phyloP scores from a whole-genome alignment of 2,329 filamentous ascomycete genomes.

The Drechslerella coelobrocha region DNA sequence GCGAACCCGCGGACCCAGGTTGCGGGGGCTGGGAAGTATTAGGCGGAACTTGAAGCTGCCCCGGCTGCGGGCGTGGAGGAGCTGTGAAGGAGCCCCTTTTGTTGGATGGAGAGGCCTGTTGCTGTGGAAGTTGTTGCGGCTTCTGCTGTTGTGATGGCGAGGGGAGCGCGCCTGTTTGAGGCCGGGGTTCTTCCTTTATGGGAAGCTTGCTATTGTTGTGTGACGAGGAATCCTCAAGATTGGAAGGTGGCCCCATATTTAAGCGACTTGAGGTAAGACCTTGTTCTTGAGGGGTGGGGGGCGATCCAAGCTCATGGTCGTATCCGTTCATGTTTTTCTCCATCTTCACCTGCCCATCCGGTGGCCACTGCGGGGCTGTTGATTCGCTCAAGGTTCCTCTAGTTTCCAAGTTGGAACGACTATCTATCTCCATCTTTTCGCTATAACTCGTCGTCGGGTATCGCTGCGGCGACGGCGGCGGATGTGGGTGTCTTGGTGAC shows the following conservation, averaged over 20 bases:
- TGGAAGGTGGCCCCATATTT: constrained; percentile 49
- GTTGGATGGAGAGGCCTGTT: constrained; percentile 30
- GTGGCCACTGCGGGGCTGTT: constrained; percentile 42
- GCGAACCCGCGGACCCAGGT: constrained; percentile 44
- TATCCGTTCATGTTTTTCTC: constrained; percentile 48
- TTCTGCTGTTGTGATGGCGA: constrained; percentile 22
- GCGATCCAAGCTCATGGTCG: constrained; percentile 28
- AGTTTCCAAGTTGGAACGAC: constrained; percentile 33
- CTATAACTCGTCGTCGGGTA: constrained; percentile 28
- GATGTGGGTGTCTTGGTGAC: constrained; percentile 37
- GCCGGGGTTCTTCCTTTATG: constrained; percentile 41
- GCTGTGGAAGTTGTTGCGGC: constrained; percentile 35
- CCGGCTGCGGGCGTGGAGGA: constrained; percentile 34
- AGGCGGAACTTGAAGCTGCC: constrained; percentile 41
- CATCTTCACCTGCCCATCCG: constrained; percentile 39
- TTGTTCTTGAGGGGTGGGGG: constrained; percentile 30
- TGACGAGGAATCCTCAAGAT: constrained; percentile 25
- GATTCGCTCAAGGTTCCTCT: constrained; percentile 35
- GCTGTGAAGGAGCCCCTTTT: constrained; percentile 43
- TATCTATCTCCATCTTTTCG: constrained; percentile 48
- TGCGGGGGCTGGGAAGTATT: constrained; percentile 49
- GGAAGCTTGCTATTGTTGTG: constrained; percentile 20
- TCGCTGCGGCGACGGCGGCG: constrained; percentile 42
- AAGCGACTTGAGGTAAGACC: constrained; percentile 38
- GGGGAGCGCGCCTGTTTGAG: constrained; percentile 28